Base-by-base conservation (phyloP, 2,329 filamentous ascomycete genomes). In the Cercospora nicotianae region DNA sequence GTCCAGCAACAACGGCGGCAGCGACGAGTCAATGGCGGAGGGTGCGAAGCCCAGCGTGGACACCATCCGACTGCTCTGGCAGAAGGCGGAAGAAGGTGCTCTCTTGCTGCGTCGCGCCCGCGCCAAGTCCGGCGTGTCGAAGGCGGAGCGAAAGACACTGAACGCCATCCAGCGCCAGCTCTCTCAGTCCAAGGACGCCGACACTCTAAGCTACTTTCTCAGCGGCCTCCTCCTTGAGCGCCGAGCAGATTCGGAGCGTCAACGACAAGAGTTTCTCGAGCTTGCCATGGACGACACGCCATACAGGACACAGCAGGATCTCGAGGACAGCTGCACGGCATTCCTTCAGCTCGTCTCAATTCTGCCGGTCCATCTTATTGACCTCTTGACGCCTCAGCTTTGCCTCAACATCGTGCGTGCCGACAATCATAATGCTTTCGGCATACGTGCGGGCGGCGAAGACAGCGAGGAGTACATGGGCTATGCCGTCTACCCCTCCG, bases 391-490 rank as follows among this genome's bases (percentile, higher is more conserved):
- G 0, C 68, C 77, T 0, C 72, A 77, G 12, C 76, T 77, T 0
- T 76, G 81, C 23, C 74, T 77, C 26, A 70, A 73, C 5, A 72
- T 83, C 28, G 78, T 78, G 10, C 72, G 75, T 3, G 80, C 81
- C 16, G 81, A 81, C 66, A 80, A 79, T 33, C 81, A 83, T 70
- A 84, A 84, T 67, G 79, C 80, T 1, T 84, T 84, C 67, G 82
- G 82, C 31, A 82, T 84, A 53, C 75, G 74, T 8, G 70, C 70
- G 12, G 76, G 76, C 16, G 73, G 73, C 61, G 81, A 83, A 60
- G 81, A 81, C 39, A 81, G 80, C 8, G 78, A 79, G 8, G 83
- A 84, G 72, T 84, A 83, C 72, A 80, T 84, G 68, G 83, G 82
- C 16, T 84, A 81, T 60, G 82, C 79, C 0, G 78, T 83, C 36